phyloP scores from a whole-genome alignment of 768 basidiomycete species.

The Leucocoprinus leucothites region DNA sequence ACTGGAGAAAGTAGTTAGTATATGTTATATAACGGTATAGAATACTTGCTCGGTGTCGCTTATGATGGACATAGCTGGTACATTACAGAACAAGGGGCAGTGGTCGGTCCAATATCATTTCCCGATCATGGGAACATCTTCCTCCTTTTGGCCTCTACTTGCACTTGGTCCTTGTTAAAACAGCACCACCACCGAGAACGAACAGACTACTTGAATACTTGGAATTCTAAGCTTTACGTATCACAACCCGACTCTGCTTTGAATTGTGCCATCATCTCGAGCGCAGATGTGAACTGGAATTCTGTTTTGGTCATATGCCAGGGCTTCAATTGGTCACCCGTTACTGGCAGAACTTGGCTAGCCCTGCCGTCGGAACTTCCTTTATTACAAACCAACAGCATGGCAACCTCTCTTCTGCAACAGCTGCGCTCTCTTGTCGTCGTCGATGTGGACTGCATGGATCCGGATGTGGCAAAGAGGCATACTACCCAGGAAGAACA shows the following conservation, averaged over 20 bases:
- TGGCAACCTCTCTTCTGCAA: constrained; percentile 21
- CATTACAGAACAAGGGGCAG: neutral
- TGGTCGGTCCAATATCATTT: too few species aligned
- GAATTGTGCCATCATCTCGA: too few species aligned
- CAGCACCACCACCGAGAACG: constrained; percentile 13
- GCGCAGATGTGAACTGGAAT: constrained; percentile 5
- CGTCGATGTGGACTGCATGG: constrained; percentile 51
- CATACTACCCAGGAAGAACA: constrained; percentile 22
- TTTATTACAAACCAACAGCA: neutral
- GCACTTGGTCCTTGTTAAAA: neutral
- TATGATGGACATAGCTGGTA: constrained; percentile 50
- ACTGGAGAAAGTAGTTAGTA: constrained; percentile 27
- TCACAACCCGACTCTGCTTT: too few species aligned
- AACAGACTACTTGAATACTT: constrained; percentile 11
- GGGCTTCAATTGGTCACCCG: neutral
- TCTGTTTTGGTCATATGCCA: too few species aligned
- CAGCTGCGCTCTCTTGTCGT: constrained; percentile 31
- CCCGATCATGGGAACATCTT: constrained; percentile 3
- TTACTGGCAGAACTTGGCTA: neutral
- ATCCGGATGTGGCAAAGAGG: constrained; percentile 33
- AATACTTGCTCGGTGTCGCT: constrained; percentile 56
- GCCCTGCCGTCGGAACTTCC: too few species aligned
- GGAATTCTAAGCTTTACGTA: neutral
- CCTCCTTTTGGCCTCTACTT: neutral
- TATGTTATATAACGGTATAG: constrained; percentile 20